Percentiles rank a stretch among this genome's conserved stretches.
Conservation (phyloP, 768 basidiomycete species). For the Lentinula sp. region DNA sequence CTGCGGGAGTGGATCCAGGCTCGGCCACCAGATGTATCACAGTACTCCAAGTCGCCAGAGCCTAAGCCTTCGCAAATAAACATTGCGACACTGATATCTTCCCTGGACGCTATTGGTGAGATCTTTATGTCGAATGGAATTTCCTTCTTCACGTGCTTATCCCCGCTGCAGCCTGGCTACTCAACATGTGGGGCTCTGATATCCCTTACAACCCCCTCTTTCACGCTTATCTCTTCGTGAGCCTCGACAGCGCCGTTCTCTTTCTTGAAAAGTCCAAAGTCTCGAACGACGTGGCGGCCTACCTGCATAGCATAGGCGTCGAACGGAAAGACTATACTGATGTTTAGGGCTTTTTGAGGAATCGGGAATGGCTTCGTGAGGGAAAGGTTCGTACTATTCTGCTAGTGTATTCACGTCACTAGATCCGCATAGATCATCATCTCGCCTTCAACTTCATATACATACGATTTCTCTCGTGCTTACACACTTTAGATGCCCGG, state of each 20-base stretch:
- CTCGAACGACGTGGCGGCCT: slow-evolving; percentile 46
- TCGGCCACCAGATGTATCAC: slow-evolving; percentile 52
- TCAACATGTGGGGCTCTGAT: slow-evolving; percentile 88
- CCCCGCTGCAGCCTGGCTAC: slow-evolving; percentile 57
- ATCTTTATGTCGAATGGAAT: background rate
- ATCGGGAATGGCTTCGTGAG: slow-evolving; percentile 66
- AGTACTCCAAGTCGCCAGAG: slow-evolving; percentile 51
- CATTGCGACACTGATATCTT: slow-evolving; percentile 59
- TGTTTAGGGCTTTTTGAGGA: slow-evolving; percentile 73
- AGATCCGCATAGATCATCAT: slow-evolving; percentile 47
- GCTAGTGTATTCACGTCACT: background rate
- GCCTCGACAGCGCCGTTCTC: slow-evolving; percentile 48
- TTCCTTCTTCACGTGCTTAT: background rate
- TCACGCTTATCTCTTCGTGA: slow-evolving; percentile 78
- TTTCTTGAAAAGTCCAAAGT: slow-evolving; percentile 74
- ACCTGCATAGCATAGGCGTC: slow-evolving; percentile 53
- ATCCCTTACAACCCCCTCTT: slow-evolving; percentile 92
- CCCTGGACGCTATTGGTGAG: slow-evolving; percentile 67
- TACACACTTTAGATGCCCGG: slow-evolving; percentile 74
- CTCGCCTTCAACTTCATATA: slow-evolving; percentile 69
- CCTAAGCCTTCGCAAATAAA: slow-evolving; percentile 60
- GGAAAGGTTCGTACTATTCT: slow-evolving; percentile 48
- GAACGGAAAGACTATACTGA: slow-evolving; percentile 65
- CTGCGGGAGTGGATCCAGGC: slow-evolving; percentile 64
- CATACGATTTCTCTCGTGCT: slow-evolving; percentile 84